Evolutionary conservation across 2,329 filamentous ascomycete genomes (phyloP), one percentile per base, ranked within the genome.

Genomic region (Trichoderma guizhouense): DNA sequence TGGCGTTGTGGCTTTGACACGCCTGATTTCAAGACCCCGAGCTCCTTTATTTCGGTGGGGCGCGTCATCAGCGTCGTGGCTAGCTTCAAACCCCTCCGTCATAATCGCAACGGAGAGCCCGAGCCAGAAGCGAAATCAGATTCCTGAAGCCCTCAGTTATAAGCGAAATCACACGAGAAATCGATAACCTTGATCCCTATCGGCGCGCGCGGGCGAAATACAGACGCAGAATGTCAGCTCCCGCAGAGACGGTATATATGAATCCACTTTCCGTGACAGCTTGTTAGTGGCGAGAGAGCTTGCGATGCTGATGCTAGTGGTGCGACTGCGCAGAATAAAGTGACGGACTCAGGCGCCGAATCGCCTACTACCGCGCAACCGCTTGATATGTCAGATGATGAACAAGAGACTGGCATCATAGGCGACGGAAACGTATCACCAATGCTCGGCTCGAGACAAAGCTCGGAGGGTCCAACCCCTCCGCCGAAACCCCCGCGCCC

Each of bases 401-500:
- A 91, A 77, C 90, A 91, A 78, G 91, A 92, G 76, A 84, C 87
- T 7, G 86, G 85, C 72, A 78, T 87, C 30, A 82, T 80, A 72
- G 84, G 84, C 72, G 86, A 87, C 63, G 76, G 71, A 60, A 74
- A 73, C 36, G 74, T 76, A 63, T 77, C 76, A 71, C 73, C 77
- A 61, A 73, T 78, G 51, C 57, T 26, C 21, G 43, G 36, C 43
- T 72, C 79, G 43, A 73, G 76, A 58, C 77, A 77, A 14, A 69
- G 76, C n/a, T 72, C 78, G 39, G 66, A 78, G 21, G 77, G 83
- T 55, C 78, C 83, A 62, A 78, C 77, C 24, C 82, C 91, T 28
- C 94, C 94, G 14, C 87, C 92, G 53, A 97, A 98, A 84, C 95
- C 95, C 36, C 94, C 94, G 39, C 90, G 95, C 72, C 95, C 95